Conservation (phyloP, 2,329 filamentous ascomycete genomes). For the Aspergillus arachidicola region DNA sequence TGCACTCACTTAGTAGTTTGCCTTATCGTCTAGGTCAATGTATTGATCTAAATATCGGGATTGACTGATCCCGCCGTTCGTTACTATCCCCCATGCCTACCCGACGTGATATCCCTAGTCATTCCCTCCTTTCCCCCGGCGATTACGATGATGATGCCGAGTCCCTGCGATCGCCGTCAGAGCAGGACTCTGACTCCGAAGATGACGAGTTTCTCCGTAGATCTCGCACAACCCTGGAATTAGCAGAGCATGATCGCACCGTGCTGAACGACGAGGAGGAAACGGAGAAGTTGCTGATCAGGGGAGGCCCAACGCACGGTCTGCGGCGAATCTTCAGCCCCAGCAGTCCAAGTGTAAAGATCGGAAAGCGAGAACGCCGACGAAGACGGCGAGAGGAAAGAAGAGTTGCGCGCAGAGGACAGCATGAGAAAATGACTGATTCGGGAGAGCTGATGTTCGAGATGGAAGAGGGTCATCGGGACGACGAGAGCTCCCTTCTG, state of each 20-base stretch:
- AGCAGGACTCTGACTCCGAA: constrained; percentile 76
- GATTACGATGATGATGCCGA: constrained; percentile 70
- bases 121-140: constrained; percentile 63
- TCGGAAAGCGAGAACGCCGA: constrained; percentile 56
- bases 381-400: constrained; percentile 51
- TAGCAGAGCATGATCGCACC: constrained; percentile 68
- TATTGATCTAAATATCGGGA: neutral
- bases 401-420: constrained; percentile 46
- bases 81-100: constrained; percentile 25
- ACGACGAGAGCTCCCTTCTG: constrained; percentile 61
- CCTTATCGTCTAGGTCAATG: neutral
- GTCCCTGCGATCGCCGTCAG: constrained; percentile 63
- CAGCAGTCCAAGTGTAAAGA: constrained; percentile 52
- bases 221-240: constrained; percentile 69
- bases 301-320: constrained; percentile 39
- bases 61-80: neutral
- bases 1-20: neutral
- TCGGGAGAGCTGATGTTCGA: constrained; percentile 82
- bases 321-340: constrained; percentile 45
- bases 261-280: constrained; percentile 76
- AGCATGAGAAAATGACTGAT: constrained; percentile 59
- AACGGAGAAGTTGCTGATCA: constrained; percentile 51
- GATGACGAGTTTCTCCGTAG: constrained; percentile 70
- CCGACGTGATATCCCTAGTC: constrained; percentile 28
- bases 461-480: constrained; percentile 75